These are phyloP conservation scores for Daucus carota DNA, from an alignment of 129 eudicot genomes.

Conservation along the genomic window DH1_v3.0 NC_030382.2:59132501-59133000, in stretches of 20 bases:
- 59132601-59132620: no score
- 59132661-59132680: no score
- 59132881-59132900: constrained; percentile 13
- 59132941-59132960: no score
- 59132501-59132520: constrained; percentile 8
- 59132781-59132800: background rate
- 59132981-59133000: constrained; percentile 13
- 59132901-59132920: constrained; percentile 18
- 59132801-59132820: background rate
- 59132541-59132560: no score
- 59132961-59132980: constrained; percentile 18
- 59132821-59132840: constrained; percentile 13
- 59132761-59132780: background rate
- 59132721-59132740: background rate
- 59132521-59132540: no score
- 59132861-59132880: constrained; percentile 18
- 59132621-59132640: constrained; percentile 16
- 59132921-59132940: constrained; percentile 13
- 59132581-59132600: no score
- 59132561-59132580: no score
- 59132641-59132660: constrained; percentile 6
- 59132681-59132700: constrained; percentile 15
- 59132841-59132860: constrained; percentile 11
- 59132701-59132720: constrained; percentile 9
- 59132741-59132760: no score